Evolutionary conservation across 768 basidiomycete genomes (phyloP), one percentile per base, ranked within the genome.

Genomic region (Gyrodon lividus): DNA sequence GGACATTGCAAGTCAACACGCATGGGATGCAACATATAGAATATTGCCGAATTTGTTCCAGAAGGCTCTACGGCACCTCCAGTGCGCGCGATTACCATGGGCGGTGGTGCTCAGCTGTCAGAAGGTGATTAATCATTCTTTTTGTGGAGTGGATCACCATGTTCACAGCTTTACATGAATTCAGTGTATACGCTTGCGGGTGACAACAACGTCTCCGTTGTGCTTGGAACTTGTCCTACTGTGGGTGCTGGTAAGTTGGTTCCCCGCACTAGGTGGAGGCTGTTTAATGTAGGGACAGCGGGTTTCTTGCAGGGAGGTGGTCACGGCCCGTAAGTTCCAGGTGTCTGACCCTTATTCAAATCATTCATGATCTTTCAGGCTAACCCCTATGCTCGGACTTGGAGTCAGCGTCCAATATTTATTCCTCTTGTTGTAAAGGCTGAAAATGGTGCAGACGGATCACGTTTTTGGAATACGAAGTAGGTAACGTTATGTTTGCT

Each of bases 381-480:
- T 34, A 34, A 34, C 33, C 12, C 33, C 33, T 34, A 10, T 10
- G 5, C 16, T 34, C 5, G 33, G 33, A 13, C 33, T n/a, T 34
- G 33, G 33, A n/a, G 33, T 34, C 7, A 13, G 33, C 5, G 12
- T n/a, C 33, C 12, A 12, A 34, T 26, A 5, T 26, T 2, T 6
- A 8, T 8, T 26, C 24, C 5, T 26, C 24, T 5, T 5, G 8
- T 26, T 26, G 24, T 26, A 5, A 6, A 8, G 24, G n/a, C 40
- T 41, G 20, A 41, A 5, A 14, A 22, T 20, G 14, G 31, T 5
- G 38, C 14, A 42, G 41, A 17, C 17, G 20, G 77, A 77, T 59
- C 73, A 76, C 34, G 70, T 72, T 22, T 22, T 50, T 80, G 14
- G 63, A 80, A 52, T 71, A 77, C 48, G 40, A 52, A 40, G 51